Evolutionary conservation across 345 rosid genomes (phyloP).

Genomic region (Nephelium lappaceum): DNA sequence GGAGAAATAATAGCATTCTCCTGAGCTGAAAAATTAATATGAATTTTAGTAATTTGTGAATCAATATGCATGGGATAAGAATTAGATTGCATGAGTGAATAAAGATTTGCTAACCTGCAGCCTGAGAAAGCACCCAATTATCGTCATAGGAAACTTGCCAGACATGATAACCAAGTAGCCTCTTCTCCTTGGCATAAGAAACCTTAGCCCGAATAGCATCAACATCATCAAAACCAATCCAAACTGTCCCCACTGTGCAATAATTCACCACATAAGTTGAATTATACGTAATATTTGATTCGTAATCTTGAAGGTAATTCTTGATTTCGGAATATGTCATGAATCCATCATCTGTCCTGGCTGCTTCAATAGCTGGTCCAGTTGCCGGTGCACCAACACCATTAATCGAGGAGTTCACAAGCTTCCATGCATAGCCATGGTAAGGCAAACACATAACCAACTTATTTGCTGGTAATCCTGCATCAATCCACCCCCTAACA

Average conservation of each 20-base stretch:
- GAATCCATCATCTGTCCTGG: constrained; percentile 10
- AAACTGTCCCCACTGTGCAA: constrained; percentile 18
- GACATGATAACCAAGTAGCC: constrained; percentile 40
- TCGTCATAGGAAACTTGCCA: constrained; percentile 41
- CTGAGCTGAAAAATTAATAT: too few species aligned
- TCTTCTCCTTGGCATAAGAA: constrained; percentile 38
- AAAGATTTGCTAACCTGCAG: constrained; percentile 24
- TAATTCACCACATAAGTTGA: constrained; percentile 34
- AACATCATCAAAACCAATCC: constrained; percentile 52
- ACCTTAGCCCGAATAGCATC: constrained; percentile 41
- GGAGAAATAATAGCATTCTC: too few species aligned
- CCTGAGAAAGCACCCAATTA: constrained; percentile 40
- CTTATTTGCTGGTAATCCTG: constrained; percentile 21
- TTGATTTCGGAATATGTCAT: constrained; percentile 27
- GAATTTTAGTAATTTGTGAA: too few species aligned
- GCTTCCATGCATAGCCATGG: constrained; percentile 40
- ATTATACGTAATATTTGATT: constrained; percentile 22
- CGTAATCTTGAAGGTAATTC: constrained; percentile 27
- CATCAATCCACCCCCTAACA: not conserved
- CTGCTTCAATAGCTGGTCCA: constrained; percentile 11
- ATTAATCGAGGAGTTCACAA: not conserved
- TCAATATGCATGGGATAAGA: too few species aligned
- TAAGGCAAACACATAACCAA: constrained; percentile 32
- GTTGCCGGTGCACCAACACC: constrained; percentile 17
- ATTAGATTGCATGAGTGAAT: too few species aligned